Conservation (phyloP, 2,329 filamentous ascomycete genomes). For the Monilinia fructigena region DNA sequence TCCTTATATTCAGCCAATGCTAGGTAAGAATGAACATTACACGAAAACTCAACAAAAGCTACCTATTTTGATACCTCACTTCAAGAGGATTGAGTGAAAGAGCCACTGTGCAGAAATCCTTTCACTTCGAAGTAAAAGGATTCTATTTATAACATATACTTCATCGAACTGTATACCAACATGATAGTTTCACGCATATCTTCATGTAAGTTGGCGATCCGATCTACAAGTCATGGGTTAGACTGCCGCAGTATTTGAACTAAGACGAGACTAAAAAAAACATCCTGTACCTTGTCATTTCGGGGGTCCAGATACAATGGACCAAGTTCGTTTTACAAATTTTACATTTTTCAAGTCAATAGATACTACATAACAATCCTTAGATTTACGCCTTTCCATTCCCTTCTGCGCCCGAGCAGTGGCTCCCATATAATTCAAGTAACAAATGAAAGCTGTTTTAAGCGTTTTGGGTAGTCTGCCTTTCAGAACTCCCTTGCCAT, state of each 20-base stretch:
- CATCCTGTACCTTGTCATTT: neutral
- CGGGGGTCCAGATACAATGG: neutral
- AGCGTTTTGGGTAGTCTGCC: constrained; percentile 10
- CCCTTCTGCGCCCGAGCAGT: constrained; percentile 5
- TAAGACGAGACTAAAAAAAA: no score
- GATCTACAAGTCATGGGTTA: neutral
- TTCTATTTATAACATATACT: no score
- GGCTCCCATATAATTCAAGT: neutral
- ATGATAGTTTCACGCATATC: neutral
- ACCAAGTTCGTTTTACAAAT: neutral
- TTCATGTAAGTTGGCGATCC: neutral
- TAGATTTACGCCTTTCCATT: constrained; percentile 9
- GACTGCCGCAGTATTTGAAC: neutral
- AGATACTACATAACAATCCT: neutral
- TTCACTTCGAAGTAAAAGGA: no score
- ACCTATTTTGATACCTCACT: no score
- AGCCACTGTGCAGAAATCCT: no score
- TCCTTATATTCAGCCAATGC: no score
- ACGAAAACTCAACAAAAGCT: no score
- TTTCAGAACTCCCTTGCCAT: constrained; percentile 14
- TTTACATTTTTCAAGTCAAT: neutral
- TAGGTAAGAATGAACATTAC: no score
- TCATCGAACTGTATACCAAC: no score
- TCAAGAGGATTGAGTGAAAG: no score
- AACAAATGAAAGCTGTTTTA: constrained; percentile 21